Conservation (phyloP, 306 rosid species). For the Cyclanthera cordifolia region DNA sequence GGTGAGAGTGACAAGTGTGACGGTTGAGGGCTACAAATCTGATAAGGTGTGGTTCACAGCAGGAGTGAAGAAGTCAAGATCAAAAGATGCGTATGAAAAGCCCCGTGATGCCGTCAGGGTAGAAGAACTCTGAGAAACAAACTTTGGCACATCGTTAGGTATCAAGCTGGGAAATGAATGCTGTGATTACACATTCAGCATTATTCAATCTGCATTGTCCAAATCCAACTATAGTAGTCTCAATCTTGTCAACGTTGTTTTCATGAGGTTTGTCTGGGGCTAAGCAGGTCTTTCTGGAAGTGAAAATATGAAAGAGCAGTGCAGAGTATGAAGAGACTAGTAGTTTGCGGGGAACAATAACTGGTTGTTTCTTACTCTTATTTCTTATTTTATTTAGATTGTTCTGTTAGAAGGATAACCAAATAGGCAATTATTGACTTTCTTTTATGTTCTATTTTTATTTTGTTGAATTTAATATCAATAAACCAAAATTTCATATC, state of each 20-base stretch:
- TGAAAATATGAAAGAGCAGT: neutral
- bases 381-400: too few species aligned
- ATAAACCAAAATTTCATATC: neutral
- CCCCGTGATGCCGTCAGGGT: slow-evolving; percentile 54
- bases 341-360: neutral
- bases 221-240: neutral
- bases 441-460: neutral
- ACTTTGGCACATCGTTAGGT: neutral
- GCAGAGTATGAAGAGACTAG: neutral
- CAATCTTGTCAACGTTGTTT: neutral
- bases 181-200: neutral
- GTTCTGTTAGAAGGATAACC: neutral
- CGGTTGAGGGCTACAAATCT: slow-evolving; percentile 74
- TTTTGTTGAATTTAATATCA: neutral
- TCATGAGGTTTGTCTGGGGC: neutral
- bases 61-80: slow-evolving; percentile 74
- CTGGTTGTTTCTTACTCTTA: neutral
- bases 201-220: neutral
- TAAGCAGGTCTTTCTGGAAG: neutral
- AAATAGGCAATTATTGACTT: neutral
- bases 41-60: slow-evolving; percentile 86
- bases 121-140: slow-evolving; percentile 42
- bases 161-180: neutral
- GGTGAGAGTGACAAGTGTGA: slow-evolving; percentile 77
- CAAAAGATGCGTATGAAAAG: slow-evolving; percentile 58